phyloP scores from a whole-genome alignment of 2,329 filamentous ascomycete species.

The Monilinia polystroma region DNA sequence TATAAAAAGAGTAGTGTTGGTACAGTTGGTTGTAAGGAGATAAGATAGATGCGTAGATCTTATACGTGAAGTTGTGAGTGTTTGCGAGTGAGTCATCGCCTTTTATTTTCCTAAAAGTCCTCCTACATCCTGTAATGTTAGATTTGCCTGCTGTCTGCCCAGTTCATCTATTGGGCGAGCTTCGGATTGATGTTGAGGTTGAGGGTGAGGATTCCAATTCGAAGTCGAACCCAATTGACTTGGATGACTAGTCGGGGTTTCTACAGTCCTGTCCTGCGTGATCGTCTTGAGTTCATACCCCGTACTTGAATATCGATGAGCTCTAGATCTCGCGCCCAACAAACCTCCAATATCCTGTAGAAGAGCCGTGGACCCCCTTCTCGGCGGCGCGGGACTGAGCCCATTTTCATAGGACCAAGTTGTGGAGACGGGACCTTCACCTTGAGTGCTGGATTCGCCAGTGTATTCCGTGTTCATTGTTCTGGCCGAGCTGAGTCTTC shows the following conservation, averaged over 20 bases:
- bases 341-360: conserved; percentile 59
- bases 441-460: conserved; percentile 32
- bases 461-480: conserved; percentile 35
- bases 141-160: background rate
- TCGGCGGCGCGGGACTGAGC: conserved; percentile 47
- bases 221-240: background rate
- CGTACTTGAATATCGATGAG: conserved; percentile 20
- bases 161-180: background rate
- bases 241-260: background rate
- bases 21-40: too few species aligned
- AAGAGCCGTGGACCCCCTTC: conserved; percentile 57
- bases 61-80: background rate
- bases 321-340: conserved; percentile 44
- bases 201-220: background rate
- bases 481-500: conserved; percentile 31
- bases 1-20: too few species aligned
- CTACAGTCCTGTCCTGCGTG: conserved; percentile 26
- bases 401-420: conserved; percentile 32
- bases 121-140: conserved; percentile 9
- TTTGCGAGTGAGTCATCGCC: background rate
- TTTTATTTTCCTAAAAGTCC: background rate
- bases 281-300: conserved; percentile 38
- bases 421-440: conserved; percentile 26
- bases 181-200: too few species aligned
- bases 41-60: too few species aligned